These are phyloP conservation scores for Fusarium sulawesiense DNA, from an alignment of 2,329 filamentous ascomycete species.

Conservation along the genomic window DNA sequence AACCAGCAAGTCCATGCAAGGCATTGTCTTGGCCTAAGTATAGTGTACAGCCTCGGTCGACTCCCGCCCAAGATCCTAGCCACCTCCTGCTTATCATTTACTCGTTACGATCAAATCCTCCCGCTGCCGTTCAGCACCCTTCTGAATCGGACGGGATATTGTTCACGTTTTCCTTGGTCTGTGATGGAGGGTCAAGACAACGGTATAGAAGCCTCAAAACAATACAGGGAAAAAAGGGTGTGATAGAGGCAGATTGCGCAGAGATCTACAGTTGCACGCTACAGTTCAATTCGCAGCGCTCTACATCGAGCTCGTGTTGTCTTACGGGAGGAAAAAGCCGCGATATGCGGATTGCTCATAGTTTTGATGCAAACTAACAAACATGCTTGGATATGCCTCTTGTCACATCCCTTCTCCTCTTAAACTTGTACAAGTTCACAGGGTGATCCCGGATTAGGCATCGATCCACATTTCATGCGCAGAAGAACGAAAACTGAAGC, in stretches of 20 bases:
- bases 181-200: slow-evolving; percentile 31
- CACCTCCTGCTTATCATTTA: slow-evolving; percentile 32
- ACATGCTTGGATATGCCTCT: slow-evolving; percentile 1
- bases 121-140: slow-evolving; percentile 13
- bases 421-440: slow-evolving; percentile 8
- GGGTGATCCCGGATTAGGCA: slow-evolving; percentile 13
- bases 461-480: slow-evolving; percentile 10
- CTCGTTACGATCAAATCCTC: slow-evolving; percentile 8
- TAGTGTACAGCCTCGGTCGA: slow-evolving; percentile 33
- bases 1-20: not conserved
- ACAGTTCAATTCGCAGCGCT: not conserved
- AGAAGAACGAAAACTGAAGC: slow-evolving; percentile 18
- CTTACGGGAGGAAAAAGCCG: not conserved
- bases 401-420: slow-evolving; percentile 13
- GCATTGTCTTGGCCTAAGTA: slow-evolving; percentile 19
- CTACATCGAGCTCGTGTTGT: not conserved
- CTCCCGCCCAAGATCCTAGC: slow-evolving; percentile 29
- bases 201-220: not conserved
- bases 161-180: slow-evolving; percentile 33
- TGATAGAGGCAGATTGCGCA: slow-evolving; percentile 22
- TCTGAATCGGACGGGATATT: slow-evolving; percentile 29
- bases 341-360: slow-evolving; percentile 10
- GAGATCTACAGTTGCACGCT: slow-evolving; percentile 29
- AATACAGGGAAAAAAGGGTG: not conserved
- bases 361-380: not conserved